A percentile compares a stretch with the other conserved stretches of the same genome.
These are phyloP conservation scores for Pyrenopolyporus hunteri DNA, from an alignment of 495 filamentous ascomycete genomes.

Conservation along the genomic window DNA sequence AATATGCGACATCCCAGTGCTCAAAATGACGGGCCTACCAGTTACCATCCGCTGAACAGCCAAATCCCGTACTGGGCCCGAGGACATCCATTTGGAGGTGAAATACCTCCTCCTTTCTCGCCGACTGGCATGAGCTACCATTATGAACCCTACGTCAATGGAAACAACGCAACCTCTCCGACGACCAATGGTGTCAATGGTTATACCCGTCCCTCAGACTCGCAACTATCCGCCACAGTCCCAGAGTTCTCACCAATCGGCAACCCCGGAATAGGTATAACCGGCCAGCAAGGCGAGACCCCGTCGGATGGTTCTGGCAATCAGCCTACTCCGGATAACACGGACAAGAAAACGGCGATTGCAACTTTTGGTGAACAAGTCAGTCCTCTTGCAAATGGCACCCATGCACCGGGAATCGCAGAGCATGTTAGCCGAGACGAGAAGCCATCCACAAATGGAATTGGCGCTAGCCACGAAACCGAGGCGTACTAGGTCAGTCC, in stretches of 20 bases:
- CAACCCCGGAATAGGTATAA: conserved; percentile 9
- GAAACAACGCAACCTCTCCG: conserved; percentile 42
- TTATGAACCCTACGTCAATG: conserved; percentile 45
- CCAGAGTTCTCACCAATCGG: conserved; percentile 72
- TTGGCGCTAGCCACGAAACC: neutral
- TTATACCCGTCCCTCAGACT: conserved; percentile 51
- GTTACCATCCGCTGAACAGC: conserved; percentile 29
- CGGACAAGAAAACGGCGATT: conserved; percentile 1
- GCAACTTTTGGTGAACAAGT: conserved; percentile 14
- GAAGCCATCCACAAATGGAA: conserved; percentile 22
- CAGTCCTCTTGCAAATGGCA: conserved; percentile 19
- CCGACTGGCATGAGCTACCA: conserved; percentile 40
- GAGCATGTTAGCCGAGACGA: conserved; percentile 2
- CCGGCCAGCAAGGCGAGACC: conserved; percentile 6
- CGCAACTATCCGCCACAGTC: conserved; percentile 73
- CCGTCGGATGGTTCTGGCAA: conserved; percentile 2
- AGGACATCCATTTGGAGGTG: conserved; percentile 41
- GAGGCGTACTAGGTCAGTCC: conserved; percentile 14
- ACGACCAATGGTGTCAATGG: conserved; percentile 51
- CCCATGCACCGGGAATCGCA: neutral
- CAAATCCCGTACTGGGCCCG: conserved; percentile 25
- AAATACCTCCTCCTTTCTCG: conserved; percentile 40
- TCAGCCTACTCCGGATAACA: conserved; percentile 9
- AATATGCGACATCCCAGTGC: conserved; percentile 51
- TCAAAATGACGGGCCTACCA: conserved; percentile 50